Conservation (phyloP, 2,329 filamentous ascomycete species). For the Diaporthe eres region DNA sequence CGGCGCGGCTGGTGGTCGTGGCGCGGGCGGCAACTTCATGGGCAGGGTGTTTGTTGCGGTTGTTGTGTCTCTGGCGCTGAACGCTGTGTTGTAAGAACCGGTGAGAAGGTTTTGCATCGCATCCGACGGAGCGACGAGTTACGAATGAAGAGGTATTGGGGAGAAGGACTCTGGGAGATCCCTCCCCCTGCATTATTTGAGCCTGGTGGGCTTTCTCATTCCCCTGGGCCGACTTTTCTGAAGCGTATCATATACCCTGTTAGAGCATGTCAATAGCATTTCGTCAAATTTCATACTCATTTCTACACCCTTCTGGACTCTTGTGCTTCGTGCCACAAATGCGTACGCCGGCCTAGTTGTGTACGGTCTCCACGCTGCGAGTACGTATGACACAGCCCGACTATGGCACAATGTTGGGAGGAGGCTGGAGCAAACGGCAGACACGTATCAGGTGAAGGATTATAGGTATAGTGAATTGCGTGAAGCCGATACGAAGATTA, state of each 20-base stretch:
- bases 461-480: neutral
- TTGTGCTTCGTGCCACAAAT: neutral
- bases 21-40: neutral
- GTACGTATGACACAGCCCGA: too few relatives aligned
- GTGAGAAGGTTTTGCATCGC: neutral
- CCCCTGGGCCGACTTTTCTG: neutral
- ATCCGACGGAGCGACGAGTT: neutral
- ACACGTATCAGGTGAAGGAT: neutral
- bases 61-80: constrained; percentile 36
- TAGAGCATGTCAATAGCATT: constrained; percentile 29
- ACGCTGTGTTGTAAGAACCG: neutral
- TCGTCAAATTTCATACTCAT: constrained; percentile 12
- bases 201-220: neutral
- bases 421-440: neutral
- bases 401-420: neutral
- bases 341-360: too few relatives aligned
- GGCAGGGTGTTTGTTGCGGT: constrained; percentile 37
- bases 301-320: neutral
- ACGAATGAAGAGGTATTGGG: neutral
- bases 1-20: constrained; percentile 8
- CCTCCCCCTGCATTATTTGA: neutral
- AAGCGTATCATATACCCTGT: constrained; percentile 20
- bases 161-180: neutral
- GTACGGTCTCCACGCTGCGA: neutral
- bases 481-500: neutral